Evolutionary conservation across 108 stramenopile genomes (phyloP), one percentile per base, ranked within the genome.

Genomic region (Pseudonitzschia multiseries): DNA sequence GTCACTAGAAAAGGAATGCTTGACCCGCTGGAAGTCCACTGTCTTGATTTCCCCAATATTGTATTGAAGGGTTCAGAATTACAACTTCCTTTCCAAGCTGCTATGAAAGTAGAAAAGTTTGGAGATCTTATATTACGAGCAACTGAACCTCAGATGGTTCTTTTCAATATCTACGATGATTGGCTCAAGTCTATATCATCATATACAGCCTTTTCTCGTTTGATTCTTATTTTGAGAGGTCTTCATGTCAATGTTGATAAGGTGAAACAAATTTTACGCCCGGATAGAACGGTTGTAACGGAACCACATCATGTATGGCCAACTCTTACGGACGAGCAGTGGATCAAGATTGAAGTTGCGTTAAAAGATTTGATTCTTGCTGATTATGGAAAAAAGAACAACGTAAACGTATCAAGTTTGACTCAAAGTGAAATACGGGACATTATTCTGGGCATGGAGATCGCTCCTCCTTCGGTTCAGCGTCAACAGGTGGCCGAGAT

Each of bases 361-460:
- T 73, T 99, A 41, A 99, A 99, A 84, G 99, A 99, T 74, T 81
- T 99, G 18, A 99, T 99, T 69, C 87, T 99, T 24, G 96, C 96
- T 18, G 98, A 98, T 79, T 99, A 99, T 75, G 99, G 98, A 18
- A 97, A 98, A 84, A 98, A 98, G 83, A 99, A 99, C 80, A 99
- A 99, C 78, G 98, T 98, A 21, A 99, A 98, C 77, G 98, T 98
- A 4, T 97, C 97, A 28, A 97, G 96, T 71, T 85, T 99, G 71
- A 99, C 99, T 1, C 97, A 99, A 78, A 95, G 94, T 69, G 99
- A 99, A 83, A 96, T 99, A 51, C 90, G 99, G 15, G 99, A 99
- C 77, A 98, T 99, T 75, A 99, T 99, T 76, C 88, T 99, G 44
- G 99, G 99, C 29, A 97, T 97, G 98, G 99, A 99, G 81, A 98